Percentiles rank a stretch among this genome's conserved stretches.
Conservation (phyloP, 345 rosid species). For the Aegle marmelos region DNA sequence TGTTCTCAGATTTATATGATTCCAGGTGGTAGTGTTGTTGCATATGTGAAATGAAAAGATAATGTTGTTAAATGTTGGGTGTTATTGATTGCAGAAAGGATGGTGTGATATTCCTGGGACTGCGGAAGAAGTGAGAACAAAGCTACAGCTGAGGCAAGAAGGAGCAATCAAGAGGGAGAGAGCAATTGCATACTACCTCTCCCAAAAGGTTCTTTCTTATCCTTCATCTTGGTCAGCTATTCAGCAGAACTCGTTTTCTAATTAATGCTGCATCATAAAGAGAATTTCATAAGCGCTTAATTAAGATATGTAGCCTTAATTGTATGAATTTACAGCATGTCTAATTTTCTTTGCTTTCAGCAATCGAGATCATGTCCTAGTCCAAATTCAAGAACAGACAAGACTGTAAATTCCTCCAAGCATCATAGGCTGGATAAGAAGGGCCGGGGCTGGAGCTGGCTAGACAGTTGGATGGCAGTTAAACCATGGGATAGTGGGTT, state of each 20-base stretch:
- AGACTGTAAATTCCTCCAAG: conserved; percentile 33
- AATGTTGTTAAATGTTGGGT: too few species aligned
- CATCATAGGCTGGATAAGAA: conserved; percentile 36
- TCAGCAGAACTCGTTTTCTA: not conserved
- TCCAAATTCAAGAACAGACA: conserved; percentile 45
- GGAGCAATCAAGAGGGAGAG: conserved; percentile 90
- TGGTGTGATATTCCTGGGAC: conserved; percentile 78
- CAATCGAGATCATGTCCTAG: conserved; percentile 56
- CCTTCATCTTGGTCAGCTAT: not conserved
- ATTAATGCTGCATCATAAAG: not conserved
- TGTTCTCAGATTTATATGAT: not conserved
- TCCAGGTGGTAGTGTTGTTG: not conserved
- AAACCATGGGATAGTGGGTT: conserved; percentile 73
- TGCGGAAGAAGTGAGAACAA: conserved; percentile 52
- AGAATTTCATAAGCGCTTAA: not conserved
- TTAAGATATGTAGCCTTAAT: not conserved
- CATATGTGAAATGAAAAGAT: too few species aligned
- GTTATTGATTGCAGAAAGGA: conserved; percentile 42
- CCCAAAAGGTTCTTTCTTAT: conserved; percentile 49
- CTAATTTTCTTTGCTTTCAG: conserved; percentile 26
- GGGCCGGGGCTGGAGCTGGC: conserved; percentile 56
- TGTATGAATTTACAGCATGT: not conserved
- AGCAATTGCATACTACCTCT: conserved; percentile 67
- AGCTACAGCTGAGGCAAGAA: conserved; percentile 73
- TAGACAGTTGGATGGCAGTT: conserved; percentile 74